phyloP scores from a whole-genome alignment of 2,329 filamentous ascomycete species.

The Ophiostoma fasciatum region DNA sequence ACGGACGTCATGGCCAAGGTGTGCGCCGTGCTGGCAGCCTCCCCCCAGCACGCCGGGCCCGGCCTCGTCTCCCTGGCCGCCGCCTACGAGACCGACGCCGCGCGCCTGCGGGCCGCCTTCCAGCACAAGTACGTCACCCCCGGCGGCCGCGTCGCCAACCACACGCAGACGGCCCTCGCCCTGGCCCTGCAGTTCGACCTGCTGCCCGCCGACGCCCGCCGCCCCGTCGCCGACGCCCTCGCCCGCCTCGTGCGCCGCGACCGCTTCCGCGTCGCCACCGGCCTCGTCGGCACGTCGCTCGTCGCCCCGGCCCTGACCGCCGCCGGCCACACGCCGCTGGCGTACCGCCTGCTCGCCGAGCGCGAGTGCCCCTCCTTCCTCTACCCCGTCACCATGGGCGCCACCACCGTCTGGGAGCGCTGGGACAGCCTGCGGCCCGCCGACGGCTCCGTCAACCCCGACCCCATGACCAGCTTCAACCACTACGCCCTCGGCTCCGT shows the following conservation, averaged over 20 bases:
- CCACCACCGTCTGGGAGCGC: constrained; percentile 27
- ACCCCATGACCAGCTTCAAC: constrained; percentile 26
- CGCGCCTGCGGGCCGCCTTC: constrained; percentile 13
- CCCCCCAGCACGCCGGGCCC: too few relatives aligned
- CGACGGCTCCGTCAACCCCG: constrained; percentile 23
- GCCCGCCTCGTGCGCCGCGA: constrained; percentile 5
- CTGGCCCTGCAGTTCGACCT: constrained; percentile 16
- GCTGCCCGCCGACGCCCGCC: neutral
- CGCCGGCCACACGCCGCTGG: constrained; percentile 3
- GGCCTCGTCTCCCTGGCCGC: constrained; percentile 10
- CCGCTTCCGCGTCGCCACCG: constrained; percentile 13
- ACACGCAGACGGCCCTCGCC: constrained; percentile 17
- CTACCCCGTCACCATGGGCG: constrained; percentile 23
- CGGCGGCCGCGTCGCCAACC: constrained; percentile 11
- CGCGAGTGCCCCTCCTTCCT: constrained; percentile 21
- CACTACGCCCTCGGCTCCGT: constrained; percentile 27
- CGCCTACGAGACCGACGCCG: constrained; percentile 13
- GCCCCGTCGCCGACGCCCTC: constrained; percentile 1
- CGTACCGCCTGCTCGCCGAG: constrained; percentile 22
- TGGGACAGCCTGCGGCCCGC: constrained; percentile 25
- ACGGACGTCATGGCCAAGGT: constrained; percentile 17
- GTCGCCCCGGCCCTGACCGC: constrained; percentile 10
- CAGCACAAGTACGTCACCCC: constrained; percentile 15
- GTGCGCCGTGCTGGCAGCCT: constrained; percentile 14
- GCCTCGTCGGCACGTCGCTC: constrained; percentile 16